Evolutionary conservation across 306 rosid genomes (phyloP).

Genomic region (Astragalus membranaceus): DNA sequence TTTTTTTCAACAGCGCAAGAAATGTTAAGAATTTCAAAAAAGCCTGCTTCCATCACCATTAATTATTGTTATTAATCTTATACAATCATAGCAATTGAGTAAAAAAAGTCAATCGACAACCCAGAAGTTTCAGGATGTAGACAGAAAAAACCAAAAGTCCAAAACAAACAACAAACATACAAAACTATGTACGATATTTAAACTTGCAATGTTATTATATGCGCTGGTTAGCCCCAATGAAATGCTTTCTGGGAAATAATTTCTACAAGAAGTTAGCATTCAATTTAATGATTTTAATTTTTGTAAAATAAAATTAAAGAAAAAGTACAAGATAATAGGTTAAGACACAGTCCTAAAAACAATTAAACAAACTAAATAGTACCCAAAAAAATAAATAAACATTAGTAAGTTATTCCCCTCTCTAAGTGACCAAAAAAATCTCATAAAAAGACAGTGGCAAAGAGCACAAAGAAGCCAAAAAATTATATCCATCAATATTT

Average conservation of each 20-base stretch:
- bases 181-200: not conserved
- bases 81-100: not conserved
- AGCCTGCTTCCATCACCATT: not conserved
- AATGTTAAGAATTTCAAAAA: not conserved
- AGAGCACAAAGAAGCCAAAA: not conserved
- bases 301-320: not conserved
- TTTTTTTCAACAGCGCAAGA: not conserved
- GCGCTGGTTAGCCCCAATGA: not conserved
- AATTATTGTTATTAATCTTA: not conserved
- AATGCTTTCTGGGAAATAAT: not conserved
- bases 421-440: not conserved
- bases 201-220: not conserved
- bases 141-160: not conserved
- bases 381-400: not conserved
- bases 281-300: not conserved
- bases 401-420: not conserved
- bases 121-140: conserved; percentile 5
- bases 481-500: not conserved
- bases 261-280: conserved; percentile 8
- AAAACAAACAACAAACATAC: not conserved
- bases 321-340: not conserved
- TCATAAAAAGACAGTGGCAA: not conserved
- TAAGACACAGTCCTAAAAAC: not conserved
- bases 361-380: not conserved
- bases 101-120: conserved; percentile 4